A percentile compares a stretch with the other conserved stretches of the same genome.
Evolutionary conservation across 305 asterid genomes (phyloP).

Genomic region (Vinca major): DNA sequence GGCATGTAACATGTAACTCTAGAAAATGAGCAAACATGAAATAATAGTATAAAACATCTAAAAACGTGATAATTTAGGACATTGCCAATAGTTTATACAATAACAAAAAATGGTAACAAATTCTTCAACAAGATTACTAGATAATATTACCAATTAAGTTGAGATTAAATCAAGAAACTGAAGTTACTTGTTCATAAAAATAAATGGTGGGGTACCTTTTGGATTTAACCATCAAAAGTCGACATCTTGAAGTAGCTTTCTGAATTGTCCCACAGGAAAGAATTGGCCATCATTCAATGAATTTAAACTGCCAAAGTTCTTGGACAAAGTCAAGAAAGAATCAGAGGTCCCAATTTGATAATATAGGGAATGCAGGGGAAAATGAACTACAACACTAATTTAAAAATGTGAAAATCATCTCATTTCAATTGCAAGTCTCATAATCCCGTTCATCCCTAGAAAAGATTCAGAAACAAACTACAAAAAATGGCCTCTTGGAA

Average conservation of each 20-base stretch:
- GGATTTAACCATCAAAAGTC: neutral
- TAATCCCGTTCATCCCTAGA: neutral
- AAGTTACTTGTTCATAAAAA: neutral
- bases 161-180: neutral
- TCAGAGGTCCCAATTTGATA: constrained; percentile 4
- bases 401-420: neutral
- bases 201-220: neutral
- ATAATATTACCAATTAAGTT: neutral
- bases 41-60: neutral
- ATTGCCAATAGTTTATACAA: neutral
- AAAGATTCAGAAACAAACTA: neutral
- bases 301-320: constrained; percentile 13
- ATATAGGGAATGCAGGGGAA: no score
- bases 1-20: constrained; percentile 10
- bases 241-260: neutral
- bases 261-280: constrained; percentile 5
- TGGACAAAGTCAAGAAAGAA: neutral
- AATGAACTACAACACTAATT: neutral
- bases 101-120: neutral
- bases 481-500: neutral
- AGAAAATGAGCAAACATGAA: neutral
- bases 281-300: constrained; percentile 18
- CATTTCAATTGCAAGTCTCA: constrained; percentile 2
- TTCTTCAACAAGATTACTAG: neutral
- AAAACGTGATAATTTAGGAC: neutral